Evolutionary conservation across 2,329 filamentous ascomycete genomes (phyloP), one percentile per base, ranked within the genome.

Genomic region (Colletotrichum salicis): DNA sequence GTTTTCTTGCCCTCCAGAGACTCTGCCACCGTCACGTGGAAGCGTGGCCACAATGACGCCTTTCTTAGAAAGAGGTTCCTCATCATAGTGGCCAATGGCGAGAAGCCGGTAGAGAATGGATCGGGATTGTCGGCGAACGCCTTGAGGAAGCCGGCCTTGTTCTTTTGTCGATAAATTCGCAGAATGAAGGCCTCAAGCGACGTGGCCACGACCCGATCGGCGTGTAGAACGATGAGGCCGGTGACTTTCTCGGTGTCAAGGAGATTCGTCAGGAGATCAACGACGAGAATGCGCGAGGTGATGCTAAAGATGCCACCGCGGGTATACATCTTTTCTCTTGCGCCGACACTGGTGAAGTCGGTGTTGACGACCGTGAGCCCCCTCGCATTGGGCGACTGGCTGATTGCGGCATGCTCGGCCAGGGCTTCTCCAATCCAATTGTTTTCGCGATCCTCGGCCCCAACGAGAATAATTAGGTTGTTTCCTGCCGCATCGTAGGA

Each of bases 401-500:
- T 98, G 80, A 97, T 91, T 74, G 94, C 95, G 79, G 95, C 95
- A 84, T 98, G 95, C 83, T 99, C 96, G 29, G 96, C 96, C 79
- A 99, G 86, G 35, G 95, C 94, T 84, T 98, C 96, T 76, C 96
- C 96, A 72, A 99, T 95, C 95, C 96, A 98, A 67, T 92, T 92
- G 89, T 98, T 98, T 79, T 99, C 96, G 71, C 94, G 91, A 41
- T 98, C 95, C 72, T 96, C 93, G 45, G 96, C 95, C 11, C 95
- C 95, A 54, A 98, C 91, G 24, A 99, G 84, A 56, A 99, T 86
- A 60, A 99, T 92, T 66, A 99, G 86, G 79, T 97, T 98, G 83
- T 96, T 97, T 15, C 96, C 96, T 4, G 94, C 94, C 1, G 95
- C 95, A 87, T 99, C 96, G 83, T 98, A 98, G 24, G 95, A 95